Conservation (phyloP, 139 green algal genomes). For the Picochlorum costavermella region DNA sequence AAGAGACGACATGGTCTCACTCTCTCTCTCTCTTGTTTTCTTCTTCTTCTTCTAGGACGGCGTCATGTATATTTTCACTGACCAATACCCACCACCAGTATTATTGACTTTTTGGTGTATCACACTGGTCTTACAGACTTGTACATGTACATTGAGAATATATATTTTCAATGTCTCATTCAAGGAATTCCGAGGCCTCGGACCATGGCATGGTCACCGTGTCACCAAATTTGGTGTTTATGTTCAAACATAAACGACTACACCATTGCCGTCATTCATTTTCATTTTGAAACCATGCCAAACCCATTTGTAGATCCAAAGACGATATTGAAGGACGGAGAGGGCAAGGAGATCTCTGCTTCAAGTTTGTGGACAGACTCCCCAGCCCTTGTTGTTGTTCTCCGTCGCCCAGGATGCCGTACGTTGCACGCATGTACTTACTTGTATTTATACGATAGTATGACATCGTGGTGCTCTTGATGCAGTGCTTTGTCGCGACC, state of each 20-base stretch:
- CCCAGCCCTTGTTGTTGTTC: slow-evolving; percentile 12
- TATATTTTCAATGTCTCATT: too few species aligned
- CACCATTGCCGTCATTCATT: too few species aligned
- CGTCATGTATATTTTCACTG: too few species aligned
- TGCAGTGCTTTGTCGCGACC: slow-evolving; percentile 34
- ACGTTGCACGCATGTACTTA: neutral
- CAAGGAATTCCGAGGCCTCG: too few species aligned
- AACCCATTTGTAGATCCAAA: neutral
- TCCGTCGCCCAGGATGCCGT: slow-evolving; percentile 28
- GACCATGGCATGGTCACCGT: too few species aligned
- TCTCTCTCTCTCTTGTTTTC: neutral
- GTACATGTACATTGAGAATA: too few species aligned
- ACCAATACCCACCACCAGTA: too few species aligned
- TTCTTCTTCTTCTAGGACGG: too few species aligned
- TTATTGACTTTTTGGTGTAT: too few species aligned
- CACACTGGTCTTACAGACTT: too few species aligned
- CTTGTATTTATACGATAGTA: neutral
- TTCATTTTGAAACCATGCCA: neutral
- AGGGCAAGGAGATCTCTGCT: neutral
- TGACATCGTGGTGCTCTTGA: neutral
- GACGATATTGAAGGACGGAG: neutral
- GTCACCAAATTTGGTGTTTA: too few species aligned
- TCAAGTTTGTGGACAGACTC: slow-evolving; percentile 17
- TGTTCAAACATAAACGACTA: too few species aligned
- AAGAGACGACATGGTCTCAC: slow-evolving; percentile 42